A percentile compares a stretch with the other conserved stretches of the same genome.
These are phyloP conservation scores for Dactylis glomerata DNA, from an alignment of 176 grass and related monocot species.

Conservation along the genomic window DNA sequence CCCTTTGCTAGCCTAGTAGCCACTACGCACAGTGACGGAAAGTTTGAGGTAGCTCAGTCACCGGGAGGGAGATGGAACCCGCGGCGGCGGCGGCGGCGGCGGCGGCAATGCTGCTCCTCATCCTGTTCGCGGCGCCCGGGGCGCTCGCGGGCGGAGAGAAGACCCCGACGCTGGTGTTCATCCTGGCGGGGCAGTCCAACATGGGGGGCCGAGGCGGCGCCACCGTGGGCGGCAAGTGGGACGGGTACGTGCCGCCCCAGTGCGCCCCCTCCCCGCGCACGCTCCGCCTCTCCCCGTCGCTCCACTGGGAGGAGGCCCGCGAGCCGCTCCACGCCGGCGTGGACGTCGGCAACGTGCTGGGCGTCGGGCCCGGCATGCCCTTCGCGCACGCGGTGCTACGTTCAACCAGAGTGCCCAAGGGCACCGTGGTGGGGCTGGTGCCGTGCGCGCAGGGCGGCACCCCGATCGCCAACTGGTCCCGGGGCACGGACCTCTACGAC, in stretches of 20 bases:
- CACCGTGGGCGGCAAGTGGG: conserved; percentile 14
- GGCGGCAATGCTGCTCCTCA: neutral
- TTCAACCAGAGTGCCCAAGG: neutral
- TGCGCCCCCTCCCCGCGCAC: conserved; percentile 41
- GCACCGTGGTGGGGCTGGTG: conserved; percentile 35
- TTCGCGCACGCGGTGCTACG: conserved; percentile 43
- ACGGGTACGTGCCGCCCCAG: conserved; percentile 46
- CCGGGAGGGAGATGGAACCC: neutral
- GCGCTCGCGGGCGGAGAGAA: accelerated
- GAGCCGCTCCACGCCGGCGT: conserved; percentile 77
- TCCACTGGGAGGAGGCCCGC: conserved; percentile 54
- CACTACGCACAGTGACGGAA: neutral
- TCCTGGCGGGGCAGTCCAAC: conserved; percentile 71
- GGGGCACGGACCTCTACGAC: conserved; percentile 39
- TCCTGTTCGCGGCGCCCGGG: neutral
- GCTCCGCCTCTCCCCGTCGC: conserved; percentile 35
- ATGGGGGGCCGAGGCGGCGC: conserved; percentile 77
- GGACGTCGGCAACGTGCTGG: conserved; percentile 45
- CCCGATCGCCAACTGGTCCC: conserved; percentile 46
- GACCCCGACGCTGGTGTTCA: conserved; percentile 35
- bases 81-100: neutral
- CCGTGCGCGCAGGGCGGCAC: conserved; percentile 74
- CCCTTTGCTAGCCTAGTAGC: neutral
- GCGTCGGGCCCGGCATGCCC: conserved; percentile 58
- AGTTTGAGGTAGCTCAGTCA: neutral